Evolutionary conservation across 768 basidiomycete species (phyloP).

Genomic region (Phanerochaete carnosa): DNA sequence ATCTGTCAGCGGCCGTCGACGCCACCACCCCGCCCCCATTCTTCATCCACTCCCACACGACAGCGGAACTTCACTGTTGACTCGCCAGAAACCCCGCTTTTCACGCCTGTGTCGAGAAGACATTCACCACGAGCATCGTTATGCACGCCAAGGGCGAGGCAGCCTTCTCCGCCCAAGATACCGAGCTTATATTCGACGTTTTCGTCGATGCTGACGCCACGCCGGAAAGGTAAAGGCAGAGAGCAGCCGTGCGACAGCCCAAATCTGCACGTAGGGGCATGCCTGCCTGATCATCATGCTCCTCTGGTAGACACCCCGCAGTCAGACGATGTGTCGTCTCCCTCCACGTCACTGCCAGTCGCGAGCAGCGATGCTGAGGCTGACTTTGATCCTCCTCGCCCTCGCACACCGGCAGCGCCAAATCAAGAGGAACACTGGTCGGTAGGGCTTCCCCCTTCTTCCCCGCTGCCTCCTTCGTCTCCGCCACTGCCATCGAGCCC

Average conservation of each 20-base stretch:
- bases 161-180: background rate
- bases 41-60: constrained; percentile 15
- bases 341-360: constrained; percentile 43
- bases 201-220: constrained; percentile 9
- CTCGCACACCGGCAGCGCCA: constrained; percentile 5
- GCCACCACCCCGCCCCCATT: constrained; percentile 2
- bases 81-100: constrained; percentile 19
- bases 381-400: background rate
- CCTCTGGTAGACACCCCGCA: constrained; percentile 30
- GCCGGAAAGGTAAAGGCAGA: background rate
- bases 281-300: background rate
- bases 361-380: constrained; percentile 46
- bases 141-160: background rate
- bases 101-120: constrained; percentile 14
- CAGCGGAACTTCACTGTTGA: background rate
- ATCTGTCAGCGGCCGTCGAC: background rate
- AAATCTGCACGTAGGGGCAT: background rate
- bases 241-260: background rate
- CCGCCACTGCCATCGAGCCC: constrained; percentile 33
- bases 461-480: constrained; percentile 30
- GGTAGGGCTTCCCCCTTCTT: constrained; percentile 27
- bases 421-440: constrained; percentile 16
- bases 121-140: background rate
- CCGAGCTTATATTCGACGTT: constrained; percentile 18
- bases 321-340: constrained; percentile 32